Base-by-base conservation (phyloP, 805 yeast species). In the Monosporozyma siamensis region DNA sequence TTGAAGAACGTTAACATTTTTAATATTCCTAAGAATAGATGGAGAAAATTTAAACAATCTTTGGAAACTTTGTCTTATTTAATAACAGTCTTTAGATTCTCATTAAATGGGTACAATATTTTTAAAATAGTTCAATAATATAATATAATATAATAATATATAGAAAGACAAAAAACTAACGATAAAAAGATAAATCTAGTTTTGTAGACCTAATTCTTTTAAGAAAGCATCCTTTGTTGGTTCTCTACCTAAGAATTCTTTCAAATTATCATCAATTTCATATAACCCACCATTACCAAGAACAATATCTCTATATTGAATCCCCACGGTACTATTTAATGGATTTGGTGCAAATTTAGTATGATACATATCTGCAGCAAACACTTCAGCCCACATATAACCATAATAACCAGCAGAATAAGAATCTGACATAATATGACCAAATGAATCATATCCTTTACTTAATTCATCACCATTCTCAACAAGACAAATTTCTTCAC, bases 371-470 rank as follows among this genome's bases (percentile, higher is more conserved):
- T 86, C 95, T 6, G 85, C 75, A 1, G 95, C 92, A 67, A 80
- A 86, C 12, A 84, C 95, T 54, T 79, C 80, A 2, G 94, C 82
- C 80, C 87, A 86, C 65, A 85, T 64, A 60, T 86, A 86, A 2
- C 95, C 95, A 53, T 86, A 86, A 64, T 86, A 86, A 3, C 89
- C 88, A 9, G 89, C 78, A 42, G 84, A 90, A 60, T 86, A 86
- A 14, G 94, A 90, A 30, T 87, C 87, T 68, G 80, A 75, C 59
- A 84, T 75, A 43, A 75, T 71, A 57, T 86, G 95, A 2, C 85
- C 86, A 59, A 85, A 85, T 0, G 87, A 78, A 25, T 80, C 78
- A 55, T 75, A 83, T 3, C 92, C 92, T 45, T 71, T 75, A n/a
- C 80, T 74, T 17, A 61, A 52, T 21, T 63, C 65, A 26, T 72